A percentile compares a stretch with the other conserved stretches of the same genome.
phyloP scores from a whole-genome alignment of 331 rosid genomes.

The Dryas integrifolia region DNA sequence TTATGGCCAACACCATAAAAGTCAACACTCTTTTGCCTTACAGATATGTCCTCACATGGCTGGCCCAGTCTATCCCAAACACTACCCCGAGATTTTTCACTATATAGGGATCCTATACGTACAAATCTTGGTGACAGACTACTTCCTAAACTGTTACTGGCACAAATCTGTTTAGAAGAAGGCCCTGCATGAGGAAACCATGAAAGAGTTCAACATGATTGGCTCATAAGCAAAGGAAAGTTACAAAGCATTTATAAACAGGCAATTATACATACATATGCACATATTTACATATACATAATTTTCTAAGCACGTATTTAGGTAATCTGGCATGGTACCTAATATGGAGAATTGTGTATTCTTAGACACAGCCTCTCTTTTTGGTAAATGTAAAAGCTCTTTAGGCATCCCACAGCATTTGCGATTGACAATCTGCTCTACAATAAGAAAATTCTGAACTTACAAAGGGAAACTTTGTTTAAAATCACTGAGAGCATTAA shows the following conservation, averaged over 20 bases:
- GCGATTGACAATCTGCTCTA: slow-evolving; percentile 18
- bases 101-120: neutral
- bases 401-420: slow-evolving; percentile 7
- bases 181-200: slow-evolving; percentile 16
- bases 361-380: slow-evolving; percentile 4
- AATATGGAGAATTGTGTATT: slow-evolving; percentile 6
- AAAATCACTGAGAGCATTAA: neutral
- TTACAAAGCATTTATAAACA: neutral
- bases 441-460: slow-evolving; percentile 16
- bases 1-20: neutral
- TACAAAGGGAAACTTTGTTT: neutral
- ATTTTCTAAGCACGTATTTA: neutral
- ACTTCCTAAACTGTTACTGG: neutral
- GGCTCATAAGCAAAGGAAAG: neutral
- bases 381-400: slow-evolving; percentile 5
- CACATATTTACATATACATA: neutral
- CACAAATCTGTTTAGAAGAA: slow-evolving; percentile 1
- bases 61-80: slow-evolving; percentile 39
- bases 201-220: neutral
- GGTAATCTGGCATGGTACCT: slow-evolving; percentile 12
- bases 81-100: slow-evolving; percentile 19
- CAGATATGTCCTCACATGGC: slow-evolving; percentile 22
- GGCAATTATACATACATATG: neutral
- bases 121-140: slow-evolving; percentile 1
- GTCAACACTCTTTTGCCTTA: neutral